These are phyloP conservation scores for Phytopythium oedochilum DNA, from an alignment of 352 stramenopile genomes.

Conservation along the genomic window DNA sequence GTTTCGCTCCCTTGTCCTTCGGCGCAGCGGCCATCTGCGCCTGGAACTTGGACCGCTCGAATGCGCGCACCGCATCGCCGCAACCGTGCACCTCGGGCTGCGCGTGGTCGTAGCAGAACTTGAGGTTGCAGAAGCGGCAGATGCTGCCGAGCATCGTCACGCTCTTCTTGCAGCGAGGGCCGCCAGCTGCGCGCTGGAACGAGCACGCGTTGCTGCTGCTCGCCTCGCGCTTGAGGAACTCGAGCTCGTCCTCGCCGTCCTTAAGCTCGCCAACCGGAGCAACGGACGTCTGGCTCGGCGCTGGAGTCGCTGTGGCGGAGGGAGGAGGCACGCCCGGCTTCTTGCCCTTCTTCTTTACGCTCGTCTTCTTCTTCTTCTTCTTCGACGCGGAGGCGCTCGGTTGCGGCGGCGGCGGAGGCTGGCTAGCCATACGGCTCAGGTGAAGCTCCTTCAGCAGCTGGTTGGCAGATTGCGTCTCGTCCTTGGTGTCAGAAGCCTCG, in stretches of 20 bases:
- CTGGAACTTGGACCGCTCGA: constrained; percentile 52
- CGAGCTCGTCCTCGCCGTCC: constrained; percentile 65
- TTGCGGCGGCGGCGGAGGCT: constrained; percentile 16
- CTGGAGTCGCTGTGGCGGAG: not conserved
- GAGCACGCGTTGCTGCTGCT: constrained; percentile 46
- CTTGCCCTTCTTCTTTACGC: constrained; percentile 38
- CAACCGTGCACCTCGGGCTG: constrained; percentile 78
- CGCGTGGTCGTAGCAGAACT: constrained; percentile 80
- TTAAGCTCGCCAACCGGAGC: constrained; percentile 21
- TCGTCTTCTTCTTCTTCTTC: constrained; percentile 42
- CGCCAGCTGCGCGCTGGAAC: constrained; percentile 25
- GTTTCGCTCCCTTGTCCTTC: constrained; percentile 21
- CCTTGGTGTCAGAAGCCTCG: constrained; percentile 5
- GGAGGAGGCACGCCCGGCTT: constrained; percentile 5
- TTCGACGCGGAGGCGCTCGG: constrained; percentile 11
- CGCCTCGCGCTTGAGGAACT: constrained; percentile 61
- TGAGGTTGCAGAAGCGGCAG: constrained; percentile 82
- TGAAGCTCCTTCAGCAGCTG: constrained; percentile 60
- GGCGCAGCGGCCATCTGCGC: constrained; percentile 18
- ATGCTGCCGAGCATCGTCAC: constrained; percentile 53
- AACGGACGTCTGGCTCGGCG: constrained; percentile 10
- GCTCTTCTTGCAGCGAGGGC: constrained; percentile 51
- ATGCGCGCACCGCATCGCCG: constrained; percentile 52
- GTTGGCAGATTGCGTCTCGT: constrained; percentile 24
- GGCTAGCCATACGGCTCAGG: constrained; percentile 45